Base-by-base conservation (phyloP, 495 filamentous ascomycete species). In the Annulohypoxylon stygium region DNA sequence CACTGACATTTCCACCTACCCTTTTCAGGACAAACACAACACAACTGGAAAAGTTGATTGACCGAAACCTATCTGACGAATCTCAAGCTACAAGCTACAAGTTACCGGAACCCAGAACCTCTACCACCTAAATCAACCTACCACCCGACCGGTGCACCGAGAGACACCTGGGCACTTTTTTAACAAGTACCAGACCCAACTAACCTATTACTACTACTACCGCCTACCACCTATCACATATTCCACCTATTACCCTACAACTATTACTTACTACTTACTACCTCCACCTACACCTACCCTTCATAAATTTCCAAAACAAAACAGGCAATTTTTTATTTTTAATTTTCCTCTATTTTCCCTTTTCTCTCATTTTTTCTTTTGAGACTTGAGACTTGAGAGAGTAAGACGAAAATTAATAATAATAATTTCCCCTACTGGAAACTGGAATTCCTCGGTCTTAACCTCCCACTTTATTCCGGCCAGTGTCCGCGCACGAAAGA, bases 391-490 rank as follows among this genome's bases (percentile, higher is more conserved):
- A 23, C 20, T 23, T 23, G 20, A 30, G 26, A 62, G 57, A 53
- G 37, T 34, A 61, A 60, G 47, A 51, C 43, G 59, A 61, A 65
- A 64, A 65, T 50, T 64, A 67, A 61, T 55, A 61, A 62, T 57
- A 69, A 63, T 69, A 64, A 67, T 70, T 74, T 41, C 71, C 61
- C 61, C 59, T 50, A 48, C 50, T 70, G 70, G 67, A 75, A 75
- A 72, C 73, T 79, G 65, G n/a, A 54, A 54, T 58, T 58, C 67
- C 18, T 79, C 75, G 77, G 75, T 36, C 60, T 77, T 84, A 81
- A 77, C 81, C 82, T 84, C 79, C 81, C 69, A 73, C 68, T 76
- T 79, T 77, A 61, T 81, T 84, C 81, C 80, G 80, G 72, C 76
- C 77, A 75, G 51, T 78, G 70, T 50, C 60, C 67, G 60, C 63